Evolutionary conservation across 2,329 filamentous ascomycete genomes (phyloP), one percentile per base, ranked within the genome.

Genomic region (Aspergillus felis): DNA sequence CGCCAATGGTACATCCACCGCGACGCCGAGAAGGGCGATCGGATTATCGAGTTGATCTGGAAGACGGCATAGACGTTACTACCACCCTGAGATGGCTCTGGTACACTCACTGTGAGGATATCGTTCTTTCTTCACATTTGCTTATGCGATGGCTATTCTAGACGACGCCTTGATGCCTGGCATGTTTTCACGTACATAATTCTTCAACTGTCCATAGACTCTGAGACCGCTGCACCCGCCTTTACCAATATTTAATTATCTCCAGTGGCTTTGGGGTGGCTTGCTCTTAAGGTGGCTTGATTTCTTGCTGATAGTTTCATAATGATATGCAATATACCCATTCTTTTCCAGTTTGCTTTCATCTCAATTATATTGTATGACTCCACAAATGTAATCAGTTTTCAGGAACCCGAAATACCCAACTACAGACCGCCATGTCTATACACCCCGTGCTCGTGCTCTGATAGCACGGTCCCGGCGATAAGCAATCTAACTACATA

Each of bases 1-100:
- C 77, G 78, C n/a, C 84, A 87, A 66, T 74, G 83, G 50, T 86
- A 85, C 57, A 73, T 86, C 7, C 76, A 78, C 61, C 74, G 76
- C 29, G 76, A 79, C 22, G 63, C 76, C 35, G 69, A 73, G 46
- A 60, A 70, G 9, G 67, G 68, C 6, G 77, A 76, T 38, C 74
- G 79, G 56, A 66, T 78, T 12, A 52, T 77, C 27, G 75, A 77
- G 54, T 64, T 77, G 54, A 65, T 74, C 28, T 77, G 75, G 75
- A 69, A 67, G 32, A 52, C 46, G 47, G 58, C 54, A 29, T 63
- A 57, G 55, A 56, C 17, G 32, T 28, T 38, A 20, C 44, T 49
- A 27, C 50, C 29, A 32, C 29, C 1, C 5, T 38, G 32, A 17
- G 32, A 17, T 38, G 32, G 14, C 14, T 7, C 3, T 17, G 32